Base-by-base conservation (phyloP, 331 rosid genomes). In the Malus hybrid region DNA sequence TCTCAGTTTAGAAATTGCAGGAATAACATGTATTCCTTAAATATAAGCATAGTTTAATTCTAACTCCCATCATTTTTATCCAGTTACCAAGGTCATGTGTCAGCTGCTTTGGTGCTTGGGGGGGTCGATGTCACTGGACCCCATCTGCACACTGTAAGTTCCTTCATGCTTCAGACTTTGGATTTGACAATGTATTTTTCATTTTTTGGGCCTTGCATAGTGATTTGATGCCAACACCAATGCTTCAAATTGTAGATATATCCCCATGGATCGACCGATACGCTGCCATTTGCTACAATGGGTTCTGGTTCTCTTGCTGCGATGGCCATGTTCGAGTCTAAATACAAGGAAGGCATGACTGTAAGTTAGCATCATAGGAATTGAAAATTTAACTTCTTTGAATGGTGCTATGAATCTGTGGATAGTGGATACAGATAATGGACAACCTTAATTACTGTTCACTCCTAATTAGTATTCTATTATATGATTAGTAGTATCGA, bases 251-350 rank as follows among this genome's bases (percentile, higher is more conserved):
- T 73, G 76, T 85, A 93, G 98, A 93, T 93, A 71, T 93, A 90
- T 80, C 98, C 98, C 2, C 98, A 93, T 34, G 98, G 98, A n/a
- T 93, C 98, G 56, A 93, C 97, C 46, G 98, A 93, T 78, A 84
- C 97, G 9, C 90, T 93, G 67, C 96, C 98, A 46, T 93, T 76
- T 85, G 98, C 96, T 24, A 91, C 97, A 46, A 93, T 93, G 98
- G 98, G 98, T 60, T 93, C 98, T 0, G 97, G 98, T 70, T 93
- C 98, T 65, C 94, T 93, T 55, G 98, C 97, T 65, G 97, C 97
- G 1, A 93, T 91, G 98, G 77, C 98, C 73, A 76, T 93, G 27
- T 93, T 93, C 19, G 97, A 93, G 89, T 88, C 98, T n/a, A 88
- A 93, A 69, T 93, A 79, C 88, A 89, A 79, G 84, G 98, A 93